Percentiles rank a stretch among this genome's conserved stretches.
These are phyloP conservation scores for Paraurostyla sp. DNA, from an alignment of 73 alveolate genomes.

Conservation along the genomic window DNA sequence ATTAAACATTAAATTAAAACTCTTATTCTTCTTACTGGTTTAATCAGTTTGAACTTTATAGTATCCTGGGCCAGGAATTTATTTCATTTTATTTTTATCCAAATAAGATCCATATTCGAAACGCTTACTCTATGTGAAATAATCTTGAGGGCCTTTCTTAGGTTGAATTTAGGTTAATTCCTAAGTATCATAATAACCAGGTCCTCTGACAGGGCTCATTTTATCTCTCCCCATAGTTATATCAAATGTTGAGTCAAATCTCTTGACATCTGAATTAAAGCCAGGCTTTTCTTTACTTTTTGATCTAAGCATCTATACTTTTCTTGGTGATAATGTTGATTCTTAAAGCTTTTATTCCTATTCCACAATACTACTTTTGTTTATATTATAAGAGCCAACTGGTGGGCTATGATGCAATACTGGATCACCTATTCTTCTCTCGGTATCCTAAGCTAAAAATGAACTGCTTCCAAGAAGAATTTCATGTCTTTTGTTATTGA, in stretches of 20 bases:
- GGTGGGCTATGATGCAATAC: slow-evolving; percentile 33
- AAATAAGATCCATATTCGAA: slow-evolving; percentile 43
- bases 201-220: not conserved
- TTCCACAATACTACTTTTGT: not conserved
- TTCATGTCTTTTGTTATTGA: not conserved
- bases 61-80: slow-evolving; percentile 45
- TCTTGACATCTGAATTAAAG: not conserved
- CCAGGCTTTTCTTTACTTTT: not conserved
- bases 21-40: not conserved
- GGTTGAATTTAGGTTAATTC: not conserved
- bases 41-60: not conserved
- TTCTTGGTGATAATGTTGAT: not conserved
- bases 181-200: slow-evolving; percentile 21
- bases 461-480: not conserved
- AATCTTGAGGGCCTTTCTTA: slow-evolving; percentile 27
- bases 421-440: slow-evolving; percentile 31
- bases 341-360: not conserved
- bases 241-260: not conserved
- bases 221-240: not conserved
- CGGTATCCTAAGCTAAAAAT: slow-evolving; percentile 42
- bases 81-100: not conserved
- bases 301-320: not conserved
- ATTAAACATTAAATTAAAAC: slow-evolving; percentile 44
- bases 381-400: slow-evolving; percentile 37
- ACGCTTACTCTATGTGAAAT: slow-evolving; percentile 30